Base-by-base conservation (phyloP, 108 stramenopile genomes). In the Aureococcus anophagefferens region DNA sequence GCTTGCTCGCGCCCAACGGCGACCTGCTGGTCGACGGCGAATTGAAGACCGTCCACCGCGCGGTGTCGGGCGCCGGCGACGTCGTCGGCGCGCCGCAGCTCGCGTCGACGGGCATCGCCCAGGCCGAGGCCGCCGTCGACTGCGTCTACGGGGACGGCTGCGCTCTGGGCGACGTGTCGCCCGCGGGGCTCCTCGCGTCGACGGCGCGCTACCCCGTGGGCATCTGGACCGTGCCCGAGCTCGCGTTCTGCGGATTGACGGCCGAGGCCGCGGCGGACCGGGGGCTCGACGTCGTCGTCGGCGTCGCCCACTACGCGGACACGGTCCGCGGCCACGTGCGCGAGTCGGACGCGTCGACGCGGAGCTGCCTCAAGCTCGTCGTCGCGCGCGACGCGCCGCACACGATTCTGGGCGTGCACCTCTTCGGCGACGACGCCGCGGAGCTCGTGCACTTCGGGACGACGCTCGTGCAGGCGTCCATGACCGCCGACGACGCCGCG, bases 401-500 rank as follows among this genome's bases (percentile, higher is more conserved):
- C 90, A 91, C 73, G 87, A 89, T 68, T 89, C 85, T n/a, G n/a
- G n/a, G n/a, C n/a, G n/a, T n/a, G n/a, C n/a, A n/a, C n/a, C n/a
- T n/a, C n/a, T n/a, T n/a, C 71, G 90, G 90, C 46, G 88, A 91
- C 62, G 90, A 89, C 71, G 90, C 90, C 0, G 89, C 83, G 63
- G 90, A 91, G 77, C 71, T 91, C 46, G 88, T 91, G 66, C 90
- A 91, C 76, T 91, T 87, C 66, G 90, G 90, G 0, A 91, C 89
- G 88, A 87, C 89, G 69, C 75, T 89, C 14, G 86, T 91, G 33
- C 89, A 89, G 78, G 77, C 81, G 21, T 67, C 79, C 46, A 77
- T 83, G 25, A 91, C 90, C 16, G 77, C 89, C 70, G 72, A 72
- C 59, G 88, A 89, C 66, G 68, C 89, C 46, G 63, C 70, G 21